Conservation (phyloP, 2,329 filamentous ascomycete genomes). For the Leptographium radiaticola region DNA sequence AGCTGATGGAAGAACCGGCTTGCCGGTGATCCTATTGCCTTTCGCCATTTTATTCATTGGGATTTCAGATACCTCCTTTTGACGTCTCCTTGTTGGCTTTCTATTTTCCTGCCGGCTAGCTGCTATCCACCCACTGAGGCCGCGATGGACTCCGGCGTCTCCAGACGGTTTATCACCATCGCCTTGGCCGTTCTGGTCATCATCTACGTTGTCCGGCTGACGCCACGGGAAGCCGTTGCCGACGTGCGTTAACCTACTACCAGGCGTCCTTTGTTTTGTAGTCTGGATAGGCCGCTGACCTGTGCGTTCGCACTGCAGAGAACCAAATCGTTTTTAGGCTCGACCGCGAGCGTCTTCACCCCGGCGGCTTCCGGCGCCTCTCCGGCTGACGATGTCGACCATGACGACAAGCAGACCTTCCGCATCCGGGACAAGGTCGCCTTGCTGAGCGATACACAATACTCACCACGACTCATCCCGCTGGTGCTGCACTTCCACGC, state of each 20-base stretch:
- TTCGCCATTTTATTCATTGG: too few relatives aligned
- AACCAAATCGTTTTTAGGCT: constrained; percentile 5
- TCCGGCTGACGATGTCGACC: not conserved
- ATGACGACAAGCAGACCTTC: not conserved
- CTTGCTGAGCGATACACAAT: constrained; percentile 24
- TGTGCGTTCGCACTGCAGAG: not conserved
- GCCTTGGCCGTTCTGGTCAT: constrained; percentile 7
- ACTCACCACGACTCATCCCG: constrained; percentile 26
- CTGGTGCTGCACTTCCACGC: constrained; percentile 19
- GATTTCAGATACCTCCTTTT: too few relatives aligned
- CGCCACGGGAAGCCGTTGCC: constrained; percentile 5
- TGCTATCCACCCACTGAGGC: not conserved
- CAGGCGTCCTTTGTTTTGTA: not conserved
- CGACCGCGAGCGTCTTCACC: not conserved
- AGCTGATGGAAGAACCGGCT: not conserved
- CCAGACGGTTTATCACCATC: constrained; percentile 6
- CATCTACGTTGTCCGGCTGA: constrained; percentile 10
- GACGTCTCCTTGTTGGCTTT: too few relatives aligned
- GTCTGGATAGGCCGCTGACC: not conserved
- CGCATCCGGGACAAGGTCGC: constrained; percentile 12
- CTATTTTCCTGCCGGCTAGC: not conserved
- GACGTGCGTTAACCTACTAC: not conserved
- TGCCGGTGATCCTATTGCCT: not conserved
- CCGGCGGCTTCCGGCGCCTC: not conserved
- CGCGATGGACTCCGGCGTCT: constrained; percentile 9